phyloP scores from a whole-genome alignment of 2,329 filamentous ascomycete genomes.

The Talaromyces sp. region DNA sequence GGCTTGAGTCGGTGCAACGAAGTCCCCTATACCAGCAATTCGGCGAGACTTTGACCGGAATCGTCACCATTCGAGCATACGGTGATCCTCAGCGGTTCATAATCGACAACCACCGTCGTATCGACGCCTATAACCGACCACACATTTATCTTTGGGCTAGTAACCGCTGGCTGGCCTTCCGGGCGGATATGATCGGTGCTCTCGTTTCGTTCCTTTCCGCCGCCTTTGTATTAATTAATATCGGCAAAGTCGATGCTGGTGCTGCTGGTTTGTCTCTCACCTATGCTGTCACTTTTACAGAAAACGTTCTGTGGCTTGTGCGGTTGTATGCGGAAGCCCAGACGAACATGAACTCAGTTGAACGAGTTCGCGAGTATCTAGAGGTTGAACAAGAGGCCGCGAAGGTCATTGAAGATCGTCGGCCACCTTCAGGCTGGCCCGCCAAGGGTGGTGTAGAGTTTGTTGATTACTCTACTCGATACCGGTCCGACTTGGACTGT shows the following conservation, averaged over 20 bases:
- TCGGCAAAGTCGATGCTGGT: constrained; percentile 80
- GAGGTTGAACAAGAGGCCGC: constrained; percentile 91
- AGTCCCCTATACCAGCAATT: constrained; percentile 98
- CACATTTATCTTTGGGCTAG: constrained; percentile 96
- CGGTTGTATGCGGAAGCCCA: constrained; percentile 91
- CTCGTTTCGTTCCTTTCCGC: constrained; percentile 91
- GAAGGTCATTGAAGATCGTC: constrained; percentile 68
- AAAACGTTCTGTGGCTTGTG: constrained; percentile 95
- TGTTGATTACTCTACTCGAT: constrained; percentile 80
- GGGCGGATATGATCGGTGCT: constrained; percentile 85
- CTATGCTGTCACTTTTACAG: constrained; percentile 93
- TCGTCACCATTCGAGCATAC: constrained; percentile 95
- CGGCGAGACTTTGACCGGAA: constrained; percentile 87
- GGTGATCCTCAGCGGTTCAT: constrained; percentile 92
- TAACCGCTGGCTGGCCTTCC: constrained; percentile 92
- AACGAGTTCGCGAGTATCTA: constrained; percentile 94
- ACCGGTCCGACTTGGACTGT: constrained; percentile 78
- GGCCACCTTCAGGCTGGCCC: constrained; percentile 79
- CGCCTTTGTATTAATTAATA: constrained; percentile 78
- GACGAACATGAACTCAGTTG: constrained; percentile 99
- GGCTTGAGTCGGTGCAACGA: constrained; percentile 86
- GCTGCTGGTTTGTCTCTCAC: constrained; percentile 90
- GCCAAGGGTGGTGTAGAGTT: constrained; percentile 82
- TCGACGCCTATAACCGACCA: constrained; percentile 86
- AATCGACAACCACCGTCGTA: constrained; percentile 77